phyloP scores from a whole-genome alignment of 2,329 filamentous ascomycete genomes.

The Domatiomyces globalis region DNA sequence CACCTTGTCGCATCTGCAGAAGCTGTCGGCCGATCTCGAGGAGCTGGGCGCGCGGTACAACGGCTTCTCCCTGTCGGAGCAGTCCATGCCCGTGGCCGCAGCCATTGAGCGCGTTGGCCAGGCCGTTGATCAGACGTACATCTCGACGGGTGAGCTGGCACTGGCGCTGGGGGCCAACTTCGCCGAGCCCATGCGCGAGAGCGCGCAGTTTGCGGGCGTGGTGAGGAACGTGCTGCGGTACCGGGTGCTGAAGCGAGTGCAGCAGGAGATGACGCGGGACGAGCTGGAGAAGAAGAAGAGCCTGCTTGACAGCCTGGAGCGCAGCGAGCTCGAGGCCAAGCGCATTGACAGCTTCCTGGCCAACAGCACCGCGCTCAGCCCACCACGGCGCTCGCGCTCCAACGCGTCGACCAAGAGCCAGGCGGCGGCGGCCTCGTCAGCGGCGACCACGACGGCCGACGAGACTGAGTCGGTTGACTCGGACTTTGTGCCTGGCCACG shows the following conservation, averaged over 20 bases:
- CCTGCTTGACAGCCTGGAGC: conserved; percentile 76
- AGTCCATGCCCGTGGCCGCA: conserved; percentile 71
- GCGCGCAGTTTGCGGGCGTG: conserved; percentile 90
- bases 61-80: conserved; percentile 87
- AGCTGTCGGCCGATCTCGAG: conserved; percentile 72
- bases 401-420: conserved; percentile 30
- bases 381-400: conserved; percentile 54
- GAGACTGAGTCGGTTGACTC: conserved; percentile 88
- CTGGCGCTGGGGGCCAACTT: conserved; percentile 81
- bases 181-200: conserved; percentile 94
- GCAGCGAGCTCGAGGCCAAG: conserved; percentile 81
- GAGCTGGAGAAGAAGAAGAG: conserved; percentile 76
- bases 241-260: conserved; percentile 80
- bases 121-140: conserved; percentile 88
- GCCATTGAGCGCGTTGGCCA: conserved; percentile 92
- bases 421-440: conserved; percentile 1
- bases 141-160: conserved; percentile 84
- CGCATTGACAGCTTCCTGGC: conserved; percentile 87
- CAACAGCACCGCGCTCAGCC: conserved; percentile 47
- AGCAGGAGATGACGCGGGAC: conserved; percentile 93
- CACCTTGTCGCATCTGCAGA: conserved; percentile 70
- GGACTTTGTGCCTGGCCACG: conserved; percentile 83
- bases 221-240: conserved; percentile 81
- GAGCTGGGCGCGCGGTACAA: conserved; percentile 95
- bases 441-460: conserved; percentile 41